Evolutionary conservation across 1,139 yeast species (phyloP), one percentile per base, ranked within the genome.

Genomic region (Arxiozyma slooffiae): DNA sequence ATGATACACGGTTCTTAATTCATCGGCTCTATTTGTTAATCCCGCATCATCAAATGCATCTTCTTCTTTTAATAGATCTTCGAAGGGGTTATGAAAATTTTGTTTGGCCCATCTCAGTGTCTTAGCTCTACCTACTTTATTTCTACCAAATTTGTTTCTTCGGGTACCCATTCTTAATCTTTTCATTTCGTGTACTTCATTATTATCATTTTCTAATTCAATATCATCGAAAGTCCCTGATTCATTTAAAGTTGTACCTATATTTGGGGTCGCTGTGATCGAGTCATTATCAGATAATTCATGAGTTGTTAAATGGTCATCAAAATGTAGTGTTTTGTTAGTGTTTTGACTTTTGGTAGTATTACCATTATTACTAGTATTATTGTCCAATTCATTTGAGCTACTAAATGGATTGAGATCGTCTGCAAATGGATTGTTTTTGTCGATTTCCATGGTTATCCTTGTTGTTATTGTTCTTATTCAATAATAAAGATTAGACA

Each of bases 81-180:
- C 66, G 48, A 64, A 64, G 11, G 68, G 67, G 47, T 61, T 62
- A 48, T 60, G 60, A 38, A 64, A 60, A 50, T 63, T 64, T 42
- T 62, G 58, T 50, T 59, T 62, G 3, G 67, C 69, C 73, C 74
- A 70, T 57, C 68, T 66, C n/a, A 70, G 48, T 2, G 73, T 69
- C 55, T 62, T 68, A 7, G 72, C 69, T 52, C 73, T 62, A 0
- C 73, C 71, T 38, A 71, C 71, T 41, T 69, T 67, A 5, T 89
- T 88, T 47, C 77, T 73, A n/a, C 95, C 95, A 56, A 80, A 77
- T 55, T 81, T 81, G 61, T 81, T 80, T 58, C 96, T 76, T 55
- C 84, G 86, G 8, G 97, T 88, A 52, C 96, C 97, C 96, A 96
- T 85, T 69, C 96, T 76, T 60, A 82, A 78, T 60, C 95, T 77